Conservation (phyloP, 768 basidiomycete genomes). For the Mycena latifolia region DNA sequence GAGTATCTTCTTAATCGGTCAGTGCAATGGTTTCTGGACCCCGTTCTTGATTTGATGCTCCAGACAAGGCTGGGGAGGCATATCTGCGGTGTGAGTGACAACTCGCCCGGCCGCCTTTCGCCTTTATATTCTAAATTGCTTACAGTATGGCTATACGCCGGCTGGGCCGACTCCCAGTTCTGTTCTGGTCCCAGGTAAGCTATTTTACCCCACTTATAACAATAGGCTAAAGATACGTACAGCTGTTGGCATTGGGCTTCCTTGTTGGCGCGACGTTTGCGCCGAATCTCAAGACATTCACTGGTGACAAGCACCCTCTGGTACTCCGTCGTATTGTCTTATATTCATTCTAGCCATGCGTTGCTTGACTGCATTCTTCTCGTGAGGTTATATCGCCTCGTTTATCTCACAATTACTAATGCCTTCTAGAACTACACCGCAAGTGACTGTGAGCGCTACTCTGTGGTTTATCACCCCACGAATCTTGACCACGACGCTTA, state of each 20-base stretch:
- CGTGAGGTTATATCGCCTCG: slow-evolving; percentile 45
- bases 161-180: slow-evolving; percentile 71
- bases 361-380: slow-evolving; percentile 71
- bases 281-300: slow-evolving; percentile 66
- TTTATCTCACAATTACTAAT: slow-evolving; percentile 5
- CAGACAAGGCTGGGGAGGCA: slow-evolving; percentile 25
- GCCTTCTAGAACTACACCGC: slow-evolving; percentile 64
- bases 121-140: slow-evolving; percentile 56
- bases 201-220: background rate
- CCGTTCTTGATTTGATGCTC: slow-evolving; percentile 3
- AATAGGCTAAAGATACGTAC: background rate
- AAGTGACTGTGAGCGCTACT: slow-evolving; percentile 66
- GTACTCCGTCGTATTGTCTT: background rate
- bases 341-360: slow-evolving; percentile 60
- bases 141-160: slow-evolving; percentile 76
- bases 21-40: slow-evolving; percentile 13
- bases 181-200: slow-evolving; percentile 79
- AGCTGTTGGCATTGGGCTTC: slow-evolving; percentile 71
- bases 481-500: slow-evolving; percentile 33
- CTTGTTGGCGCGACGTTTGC: slow-evolving; percentile 69
- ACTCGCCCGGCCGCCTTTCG: background rate
- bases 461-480: background rate
- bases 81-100: slow-evolving; percentile 21
- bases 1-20: slow-evolving; percentile 75
- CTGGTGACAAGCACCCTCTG: slow-evolving; percentile 46